These are phyloP conservation scores for Penicillium sp. DNA, from an alignment of 2,329 filamentous ascomycete species.

Conservation along the genomic window DNA sequence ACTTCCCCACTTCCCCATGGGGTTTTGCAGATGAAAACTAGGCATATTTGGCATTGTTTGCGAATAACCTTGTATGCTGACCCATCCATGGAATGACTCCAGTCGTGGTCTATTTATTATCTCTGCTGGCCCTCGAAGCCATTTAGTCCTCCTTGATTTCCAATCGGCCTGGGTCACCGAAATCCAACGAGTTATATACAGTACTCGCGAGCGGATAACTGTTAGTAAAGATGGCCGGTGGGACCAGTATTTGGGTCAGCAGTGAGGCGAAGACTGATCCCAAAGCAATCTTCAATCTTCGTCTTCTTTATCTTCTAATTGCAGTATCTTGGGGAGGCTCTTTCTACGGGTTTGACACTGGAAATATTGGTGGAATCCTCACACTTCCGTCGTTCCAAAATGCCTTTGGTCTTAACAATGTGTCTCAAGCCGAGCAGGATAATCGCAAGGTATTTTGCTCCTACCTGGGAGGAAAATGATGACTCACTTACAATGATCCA, in stretches of 20 bases:
- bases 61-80: conserved; percentile 1
- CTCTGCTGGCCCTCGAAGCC: not conserved
- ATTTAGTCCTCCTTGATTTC: not conserved
- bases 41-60: not conserved
- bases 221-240: conserved; percentile 35
- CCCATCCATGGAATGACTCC: too few relatives aligned
- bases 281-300: conserved; percentile 43
- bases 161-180: not conserved
- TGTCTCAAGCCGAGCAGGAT: conserved; percentile 34
- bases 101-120: conserved; percentile 5
- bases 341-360: conserved; percentile 46
- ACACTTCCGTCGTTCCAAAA: conserved; percentile 42
- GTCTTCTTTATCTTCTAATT: conserved; percentile 37
- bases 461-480: not conserved
- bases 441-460: conserved; percentile 19
- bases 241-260: conserved; percentile 44
- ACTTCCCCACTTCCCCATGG: conserved; percentile 23
- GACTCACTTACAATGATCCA: not conserved
- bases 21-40: conserved; percentile 8
- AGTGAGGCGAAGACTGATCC: conserved; percentile 44
- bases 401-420: conserved; percentile 40
- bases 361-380: conserved; percentile 46
- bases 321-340: conserved; percentile 44
- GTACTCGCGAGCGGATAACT: not conserved
- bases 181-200: not conserved